A percentile compares a stretch with the other conserved stretches of the same genome.
These are phyloP conservation scores for Azolla pinnata DNA, from an alignment of 75 land plant genomes.

Conservation along the genomic window DNA sequence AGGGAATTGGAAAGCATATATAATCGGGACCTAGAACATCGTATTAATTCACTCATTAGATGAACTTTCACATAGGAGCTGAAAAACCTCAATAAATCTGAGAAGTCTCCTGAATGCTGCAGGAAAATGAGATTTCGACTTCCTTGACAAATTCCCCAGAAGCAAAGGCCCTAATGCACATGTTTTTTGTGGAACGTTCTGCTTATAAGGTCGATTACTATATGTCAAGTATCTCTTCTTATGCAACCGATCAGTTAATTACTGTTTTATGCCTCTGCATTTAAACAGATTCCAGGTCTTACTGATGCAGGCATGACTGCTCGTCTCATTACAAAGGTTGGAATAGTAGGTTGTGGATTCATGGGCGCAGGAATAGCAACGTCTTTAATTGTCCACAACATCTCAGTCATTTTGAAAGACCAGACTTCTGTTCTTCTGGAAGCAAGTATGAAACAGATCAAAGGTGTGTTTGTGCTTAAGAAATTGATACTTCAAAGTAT, in stretches of 20 bases:
- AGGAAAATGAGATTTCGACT: background rate
- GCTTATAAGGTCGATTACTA: slow-evolving; percentile 52
- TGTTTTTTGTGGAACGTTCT: slow-evolving; percentile 81
- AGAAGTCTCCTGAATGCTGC: too few relatives aligned
- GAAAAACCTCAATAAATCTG: too few relatives aligned
- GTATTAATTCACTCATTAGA: too few relatives aligned
- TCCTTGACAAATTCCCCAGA: background rate
- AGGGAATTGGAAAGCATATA: too few relatives aligned
- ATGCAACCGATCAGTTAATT: background rate
- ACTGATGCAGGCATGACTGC: slow-evolving; percentile 26
- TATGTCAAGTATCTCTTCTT: background rate
- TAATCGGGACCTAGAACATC: too few relatives aligned
- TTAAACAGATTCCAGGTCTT: slow-evolving; percentile 24
- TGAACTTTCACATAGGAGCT: too few relatives aligned
- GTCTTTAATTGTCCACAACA: slow-evolving; percentile 13
- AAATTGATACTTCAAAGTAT: too few relatives aligned
- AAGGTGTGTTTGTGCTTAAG: slow-evolving; percentile 24
- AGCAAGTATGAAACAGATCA: slow-evolving; percentile 14
- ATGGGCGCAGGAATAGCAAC: slow-evolving; percentile 39
- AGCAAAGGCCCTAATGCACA: slow-evolving; percentile 59
- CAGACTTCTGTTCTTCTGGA: slow-evolving; percentile 12
- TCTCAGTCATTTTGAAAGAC: slow-evolving; percentile 22
- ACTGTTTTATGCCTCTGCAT: background rate
- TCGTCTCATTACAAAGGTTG: slow-evolving; percentile 15
- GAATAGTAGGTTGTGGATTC: slow-evolving; percentile 28